Evolutionary conservation across 768 basidiomycete species (phyloP), one percentile per base, ranked within the genome.

Genomic region (Lanmaoa pseudosensibilis): DNA sequence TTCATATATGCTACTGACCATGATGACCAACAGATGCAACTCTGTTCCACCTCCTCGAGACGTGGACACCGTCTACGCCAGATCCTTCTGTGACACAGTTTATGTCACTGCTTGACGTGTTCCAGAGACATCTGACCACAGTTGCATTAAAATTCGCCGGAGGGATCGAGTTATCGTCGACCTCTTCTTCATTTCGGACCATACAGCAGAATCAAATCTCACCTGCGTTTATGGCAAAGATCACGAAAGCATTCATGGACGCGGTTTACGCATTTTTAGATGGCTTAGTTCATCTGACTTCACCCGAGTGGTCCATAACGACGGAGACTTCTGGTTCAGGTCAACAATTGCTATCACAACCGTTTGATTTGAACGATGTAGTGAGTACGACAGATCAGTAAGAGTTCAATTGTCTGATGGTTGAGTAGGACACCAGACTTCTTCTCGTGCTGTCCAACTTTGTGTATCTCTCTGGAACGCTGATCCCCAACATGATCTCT

Each of bases 371-470:
- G 39, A 78, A 76, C 38, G 80, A 90, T 61, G 74, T 78, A 34
- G 90, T 91, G 70, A 57, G 83, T 75, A 32, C 7, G 16, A 44
- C 19, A 16, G 23, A 21, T 52, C 41, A 1, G 13, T 13, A 15
- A 5, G 19, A 39, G 37, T 41, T 37, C 7, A 7, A 10, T n/a
- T 19, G 19, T 47, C 57, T 65, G 21, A 55, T 10, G 12, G 8
- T 52, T 46, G 51, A 41, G n/a, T 59, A 97, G 95, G 90, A 96
- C 66, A 89, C 82, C 15, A 85, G 96, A 44, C 78, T 95, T 45
- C 79, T 99, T 16, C 76, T 98, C 39, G 92, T 97, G 40, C 78
- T 98, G 33, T 92, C 93, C 16, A 98, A 98, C 69, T 85, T 98
- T 62, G 82, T 81, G 13, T 82, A 92, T 63, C 79, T 99, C 27